phyloP scores from a whole-genome alignment of 2,329 filamentous ascomycete genomes.

The Clonostachys sp. region DNA sequence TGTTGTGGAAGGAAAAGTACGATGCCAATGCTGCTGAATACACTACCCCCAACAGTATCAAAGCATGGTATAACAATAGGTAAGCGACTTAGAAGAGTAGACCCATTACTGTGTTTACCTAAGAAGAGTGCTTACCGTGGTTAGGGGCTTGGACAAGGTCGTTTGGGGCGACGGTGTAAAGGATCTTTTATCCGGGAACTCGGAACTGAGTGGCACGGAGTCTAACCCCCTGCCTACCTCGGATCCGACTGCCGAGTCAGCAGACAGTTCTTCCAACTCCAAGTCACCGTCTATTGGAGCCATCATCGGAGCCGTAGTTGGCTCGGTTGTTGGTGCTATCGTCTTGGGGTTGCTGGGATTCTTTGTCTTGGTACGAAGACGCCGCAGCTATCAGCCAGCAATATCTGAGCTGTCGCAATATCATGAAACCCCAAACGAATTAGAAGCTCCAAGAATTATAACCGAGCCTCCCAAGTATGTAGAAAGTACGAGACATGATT shows the following conservation, averaged over 20 bases:
- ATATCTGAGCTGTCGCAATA: too few relatives aligned
- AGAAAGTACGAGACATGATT: too few relatives aligned
- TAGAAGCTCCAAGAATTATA: too few relatives aligned
- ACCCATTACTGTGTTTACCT: not conserved
- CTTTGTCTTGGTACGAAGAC: too few relatives aligned
- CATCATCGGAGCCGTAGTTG: conserved; percentile 41
- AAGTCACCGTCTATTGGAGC: conserved; percentile 29
- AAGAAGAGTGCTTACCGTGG: not conserved
- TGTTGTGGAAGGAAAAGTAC: conserved; percentile 25
- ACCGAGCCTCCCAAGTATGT: too few relatives aligned
- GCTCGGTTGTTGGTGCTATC: conserved; percentile 27
- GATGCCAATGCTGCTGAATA: conserved; percentile 23
- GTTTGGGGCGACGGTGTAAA: not conserved
- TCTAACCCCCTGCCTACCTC: not conserved
- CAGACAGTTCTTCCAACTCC: not conserved
- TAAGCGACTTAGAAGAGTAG: not conserved
- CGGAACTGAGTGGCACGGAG: not conserved
- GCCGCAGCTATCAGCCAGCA: too few relatives aligned
- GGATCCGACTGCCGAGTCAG: not conserved
- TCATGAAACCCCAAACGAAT: too few relatives aligned
- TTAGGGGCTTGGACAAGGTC: not conserved
- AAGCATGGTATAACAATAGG: not conserved
- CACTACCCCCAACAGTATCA: conserved; percentile 5
- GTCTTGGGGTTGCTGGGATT: conserved; percentile 18
- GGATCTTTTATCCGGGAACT: not conserved